These are phyloP conservation scores for Ascobolus immersus DNA, from an alignment of 495 filamentous ascomycete species.

Conservation along the genomic window DNA sequence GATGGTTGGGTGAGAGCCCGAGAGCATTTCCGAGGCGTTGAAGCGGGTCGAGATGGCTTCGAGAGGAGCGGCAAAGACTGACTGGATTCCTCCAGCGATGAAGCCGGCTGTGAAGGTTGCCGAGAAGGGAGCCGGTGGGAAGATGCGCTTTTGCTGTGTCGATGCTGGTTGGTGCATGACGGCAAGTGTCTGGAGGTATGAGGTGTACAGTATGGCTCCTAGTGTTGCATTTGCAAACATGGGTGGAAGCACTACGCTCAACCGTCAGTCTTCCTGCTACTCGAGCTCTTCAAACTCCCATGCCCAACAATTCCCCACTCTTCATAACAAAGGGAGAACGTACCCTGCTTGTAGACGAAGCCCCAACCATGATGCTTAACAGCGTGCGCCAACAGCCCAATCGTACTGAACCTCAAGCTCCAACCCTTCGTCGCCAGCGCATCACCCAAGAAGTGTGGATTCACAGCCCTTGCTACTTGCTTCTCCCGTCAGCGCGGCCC, in stretches of 20 bases:
- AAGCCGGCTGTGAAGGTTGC: conserved; percentile 55
- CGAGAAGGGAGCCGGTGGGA: conserved; percentile 40
- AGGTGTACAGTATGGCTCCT: conserved; percentile 76
- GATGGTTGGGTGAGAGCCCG: conserved; percentile 47
- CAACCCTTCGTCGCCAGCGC: conserved; percentile 27
- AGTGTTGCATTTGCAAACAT: conserved; percentile 63
- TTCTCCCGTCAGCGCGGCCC: background rate
- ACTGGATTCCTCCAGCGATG: conserved; percentile 51
- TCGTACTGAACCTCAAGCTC: conserved; percentile 50
- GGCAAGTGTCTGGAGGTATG: conserved; percentile 60
- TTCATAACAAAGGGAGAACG: no score
- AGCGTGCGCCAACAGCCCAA: conserved; percentile 53
- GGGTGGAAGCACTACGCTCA: conserved; percentile 40
- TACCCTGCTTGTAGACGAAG: conserved; percentile 53
- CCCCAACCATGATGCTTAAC: conserved; percentile 58
- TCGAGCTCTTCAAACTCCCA: no score
- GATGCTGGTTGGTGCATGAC: conserved; percentile 45
- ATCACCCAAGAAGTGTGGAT: conserved; percentile 24
- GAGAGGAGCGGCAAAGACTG: conserved; percentile 58
- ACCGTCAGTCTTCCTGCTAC: no score
- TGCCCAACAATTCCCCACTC: no score
- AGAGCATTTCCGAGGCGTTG: conserved; percentile 39
- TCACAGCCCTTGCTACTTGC: conserved; percentile 32
- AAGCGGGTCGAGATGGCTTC: conserved; percentile 68
- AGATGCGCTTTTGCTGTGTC: conserved; percentile 38